Evolutionary conservation across 2,329 filamentous ascomycete species (phyloP), one percentile per base, ranked within the genome.

Genomic region (Lomentospora prolificans): DNA sequence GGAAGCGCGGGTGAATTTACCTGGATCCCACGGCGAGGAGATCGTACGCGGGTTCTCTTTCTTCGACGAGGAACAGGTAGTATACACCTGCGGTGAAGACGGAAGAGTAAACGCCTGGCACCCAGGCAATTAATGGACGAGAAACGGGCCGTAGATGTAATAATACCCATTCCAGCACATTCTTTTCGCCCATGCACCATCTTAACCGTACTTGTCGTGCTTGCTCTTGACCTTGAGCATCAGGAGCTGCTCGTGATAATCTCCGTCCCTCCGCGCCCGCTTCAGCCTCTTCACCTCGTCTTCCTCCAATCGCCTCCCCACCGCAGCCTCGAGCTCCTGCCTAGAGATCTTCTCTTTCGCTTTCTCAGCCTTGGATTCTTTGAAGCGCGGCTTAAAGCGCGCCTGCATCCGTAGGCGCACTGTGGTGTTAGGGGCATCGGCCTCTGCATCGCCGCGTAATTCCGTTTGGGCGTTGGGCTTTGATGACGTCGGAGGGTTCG

Each of bases 361-460:
- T 73, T 87, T 94, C 60, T 89, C 87, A 66, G 91, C 90, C 71
- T 91, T 95, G 0, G 78, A 81, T 8, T 86, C 86, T 70, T 86
- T 88, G 50, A 94, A 70, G 60, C 81, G 80, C 7, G 92, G 91
- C 75, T 96, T 96, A 75, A 95, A 97, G 53, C 89, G 79, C 22
- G 92, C 90, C 73, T 97, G 92, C 91, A 97, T 96, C 55, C 91
- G 86, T 63, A 97, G 81, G 52, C 89, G 80, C 58, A 95, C 68
- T 5, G 84, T 86, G 8, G 89, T 90, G 64, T 87, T 88, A 3
- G 76, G 79, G 53, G 84, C 81, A 7, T 74, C 72, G 12, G 85
- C 81, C 14, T 85, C 82, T 6, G 82, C 86, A 67, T 96, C 90
- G 51, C 89, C 90, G 30, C 89, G 82, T 10, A 95, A 75, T 61